Conservation (phyloP, 2,329 filamentous ascomycete genomes). For the Colletotrichum sp. region DNA sequence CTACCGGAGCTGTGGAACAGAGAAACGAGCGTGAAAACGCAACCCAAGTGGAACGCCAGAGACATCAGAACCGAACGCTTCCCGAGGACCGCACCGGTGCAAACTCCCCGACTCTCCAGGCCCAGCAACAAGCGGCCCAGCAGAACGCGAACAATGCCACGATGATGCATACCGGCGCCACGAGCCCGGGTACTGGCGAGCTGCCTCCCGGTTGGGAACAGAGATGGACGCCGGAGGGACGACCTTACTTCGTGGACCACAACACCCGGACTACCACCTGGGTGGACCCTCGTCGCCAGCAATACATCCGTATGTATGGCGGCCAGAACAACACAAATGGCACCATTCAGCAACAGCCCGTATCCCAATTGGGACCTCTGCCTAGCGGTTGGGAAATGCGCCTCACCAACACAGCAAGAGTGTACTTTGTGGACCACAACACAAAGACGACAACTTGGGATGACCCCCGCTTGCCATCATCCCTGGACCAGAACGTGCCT, state of each 20-base stretch:
- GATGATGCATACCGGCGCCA: constrained; percentile 95
- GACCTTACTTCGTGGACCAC: constrained; percentile 97
- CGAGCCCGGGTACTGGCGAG: constrained; percentile 92
- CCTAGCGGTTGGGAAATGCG: constrained; percentile 99
- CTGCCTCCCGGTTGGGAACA: constrained; percentile 97
- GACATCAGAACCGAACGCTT: constrained; percentile 94
- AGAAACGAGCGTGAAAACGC: constrained; percentile 85
- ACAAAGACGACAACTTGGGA: constrained; percentile 99
- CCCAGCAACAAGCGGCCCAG: constrained; percentile 46
- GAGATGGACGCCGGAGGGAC: constrained; percentile 90
- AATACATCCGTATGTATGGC: constrained; percentile 97
- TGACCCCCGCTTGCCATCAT: constrained; percentile 92
- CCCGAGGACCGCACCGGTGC: constrained; percentile 95
- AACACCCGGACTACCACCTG: constrained; percentile 98
- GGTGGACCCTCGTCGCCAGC: constrained; percentile 96
- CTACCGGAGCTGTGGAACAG: constrained; percentile 77
- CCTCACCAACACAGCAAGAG: constrained; percentile 94
- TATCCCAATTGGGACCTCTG: constrained; percentile 92
- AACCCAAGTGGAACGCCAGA: constrained; percentile 88
- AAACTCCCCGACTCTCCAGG: constrained; percentile 81
- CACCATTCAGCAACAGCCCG: constrained; percentile 94
- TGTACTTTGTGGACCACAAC: constrained; percentile 99
- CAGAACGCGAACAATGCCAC: constrained; percentile 65
- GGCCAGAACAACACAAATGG: constrained; percentile 86
- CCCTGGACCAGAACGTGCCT: constrained; percentile 95